A percentile compares a stretch with the other conserved stretches of the same genome.
These are phyloP conservation scores for Saururus chinensis DNA, from an alignment of 164 flowering plant genomes.

Conservation along the genomic window DNA sequence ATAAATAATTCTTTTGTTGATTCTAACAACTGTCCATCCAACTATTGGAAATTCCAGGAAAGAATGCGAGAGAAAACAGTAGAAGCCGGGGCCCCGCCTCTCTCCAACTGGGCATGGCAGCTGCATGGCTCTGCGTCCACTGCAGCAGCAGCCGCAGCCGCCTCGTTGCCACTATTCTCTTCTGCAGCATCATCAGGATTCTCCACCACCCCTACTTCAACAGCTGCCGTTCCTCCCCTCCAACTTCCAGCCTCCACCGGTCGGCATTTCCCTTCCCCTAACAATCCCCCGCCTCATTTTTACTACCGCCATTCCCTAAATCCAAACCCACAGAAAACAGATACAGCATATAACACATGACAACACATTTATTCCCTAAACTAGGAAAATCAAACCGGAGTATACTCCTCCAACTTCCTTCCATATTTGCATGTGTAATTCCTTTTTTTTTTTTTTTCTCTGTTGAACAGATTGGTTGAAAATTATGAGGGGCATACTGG, in stretches of 20 bases:
- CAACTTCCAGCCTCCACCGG: slow-evolving; percentile 10
- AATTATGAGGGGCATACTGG: background rate
- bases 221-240: slow-evolving; percentile 28
- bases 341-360: background rate
- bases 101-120: slow-evolving; percentile 40
- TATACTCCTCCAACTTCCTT: background rate
- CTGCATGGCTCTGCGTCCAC: slow-evolving; percentile 11
- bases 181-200: slow-evolving; percentile 99
- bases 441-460: background rate
- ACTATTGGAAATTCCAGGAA: slow-evolving; percentile 20
- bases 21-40: background rate
- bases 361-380: too few relatives aligned
- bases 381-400: background rate
- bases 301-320: slow-evolving; percentile 19
- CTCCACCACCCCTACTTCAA: slow-evolving; percentile 28
- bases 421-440: background rate
- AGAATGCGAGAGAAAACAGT: slow-evolving; percentile 17
- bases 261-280: slow-evolving; percentile 13
- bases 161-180: slow-evolving; percentile 28
- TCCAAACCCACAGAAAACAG: background rate
- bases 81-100: slow-evolving; percentile 16
- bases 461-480: background rate
- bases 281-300: slow-evolving; percentile 12
- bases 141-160: background rate
- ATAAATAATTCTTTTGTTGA: too few relatives aligned